Percentiles rank a stretch among this genome's conserved stretches.
phyloP scores from a whole-genome alignment of 352 stramenopile species.

The Phytophthora pluvialis region DNA sequence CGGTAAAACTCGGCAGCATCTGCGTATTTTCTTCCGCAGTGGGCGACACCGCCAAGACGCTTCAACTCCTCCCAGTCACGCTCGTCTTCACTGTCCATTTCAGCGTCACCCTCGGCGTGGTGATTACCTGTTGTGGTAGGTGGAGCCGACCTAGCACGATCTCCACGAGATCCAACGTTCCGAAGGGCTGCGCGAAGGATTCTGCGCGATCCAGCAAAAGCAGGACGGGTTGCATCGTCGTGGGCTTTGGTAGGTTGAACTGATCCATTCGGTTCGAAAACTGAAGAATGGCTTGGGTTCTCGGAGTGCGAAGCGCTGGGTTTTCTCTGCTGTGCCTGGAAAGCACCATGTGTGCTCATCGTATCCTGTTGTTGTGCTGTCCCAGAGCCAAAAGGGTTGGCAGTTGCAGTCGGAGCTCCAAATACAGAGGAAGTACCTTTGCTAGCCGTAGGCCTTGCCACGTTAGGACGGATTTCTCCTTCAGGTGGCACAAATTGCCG shows the following conservation, averaged over 20 bases:
- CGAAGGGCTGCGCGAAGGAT: constrained; percentile 43
- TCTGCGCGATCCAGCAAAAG: constrained; percentile 33
- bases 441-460: constrained; percentile 13
- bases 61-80: constrained; percentile 72
- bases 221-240: constrained; percentile 6
- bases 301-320: background rate
- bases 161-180: constrained; percentile 20
- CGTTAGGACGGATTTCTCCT: constrained; percentile 6
- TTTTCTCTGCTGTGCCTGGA: background rate
- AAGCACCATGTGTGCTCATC: no score
- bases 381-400: background rate
- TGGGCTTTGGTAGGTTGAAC: constrained; percentile 13
- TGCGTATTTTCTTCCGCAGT: constrained; percentile 49
- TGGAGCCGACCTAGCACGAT: constrained; percentile 28
- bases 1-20: constrained; percentile 68
- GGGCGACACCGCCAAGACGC: constrained; percentile 53
- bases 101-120: constrained; percentile 25
- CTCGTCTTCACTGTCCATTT: constrained; percentile 46
- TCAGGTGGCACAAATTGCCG: constrained; percentile 22
- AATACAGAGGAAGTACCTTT: constrained; percentile 18
- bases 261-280: background rate
- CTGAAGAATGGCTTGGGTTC: background rate
- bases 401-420: background rate
- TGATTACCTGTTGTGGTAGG: constrained; percentile 1
- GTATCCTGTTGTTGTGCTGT: no score